Percentiles rank a stretch among this genome's conserved stretches.
Evolutionary conservation across 2,329 filamentous ascomycete genomes (phyloP).

Genomic region (Penicillium sp.): DNA sequence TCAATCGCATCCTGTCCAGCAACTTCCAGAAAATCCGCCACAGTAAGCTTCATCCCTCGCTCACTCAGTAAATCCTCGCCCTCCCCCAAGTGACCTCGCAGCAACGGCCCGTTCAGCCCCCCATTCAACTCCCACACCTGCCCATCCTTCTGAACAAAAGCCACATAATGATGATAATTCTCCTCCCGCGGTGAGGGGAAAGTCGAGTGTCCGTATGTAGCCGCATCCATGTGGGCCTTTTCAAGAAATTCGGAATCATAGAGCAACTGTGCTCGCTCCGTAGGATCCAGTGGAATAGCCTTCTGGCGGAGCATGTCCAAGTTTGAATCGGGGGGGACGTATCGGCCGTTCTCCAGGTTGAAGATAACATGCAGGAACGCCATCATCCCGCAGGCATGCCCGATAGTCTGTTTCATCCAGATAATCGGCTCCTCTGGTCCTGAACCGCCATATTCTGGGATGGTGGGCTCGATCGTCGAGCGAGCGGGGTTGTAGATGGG

Average conservation of each 20-base stretch:
- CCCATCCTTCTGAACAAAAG: constrained; percentile 20
- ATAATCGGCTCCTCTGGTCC: constrained; percentile 55
- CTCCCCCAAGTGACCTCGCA: constrained; percentile 41
- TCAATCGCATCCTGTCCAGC: constrained; percentile 16
- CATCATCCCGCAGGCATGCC: constrained; percentile 61
- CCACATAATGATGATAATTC: constrained; percentile 25
- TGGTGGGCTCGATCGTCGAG: constrained; percentile 43
- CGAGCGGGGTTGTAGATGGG: constrained; percentile 46
- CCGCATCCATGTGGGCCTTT: constrained; percentile 28
- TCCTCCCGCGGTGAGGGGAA: constrained; percentile 21
- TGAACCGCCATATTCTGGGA: constrained; percentile 47
- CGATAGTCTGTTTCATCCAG: constrained; percentile 62
- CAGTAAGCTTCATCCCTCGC: constrained; percentile 19
- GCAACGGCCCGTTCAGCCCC: constrained; percentile 21
- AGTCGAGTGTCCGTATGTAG: constrained; percentile 15
- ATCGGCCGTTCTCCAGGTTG: constrained; percentile 50
- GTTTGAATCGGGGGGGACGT: constrained; percentile 46
- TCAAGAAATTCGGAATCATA: constrained; percentile 43
- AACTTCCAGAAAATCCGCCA: constrained; percentile 17
- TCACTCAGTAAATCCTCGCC: constrained; percentile 22
- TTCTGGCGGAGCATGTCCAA: constrained; percentile 49
- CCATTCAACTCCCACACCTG: constrained; percentile 28
- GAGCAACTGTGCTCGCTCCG: constrained; percentile 53
- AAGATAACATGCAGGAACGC: constrained; percentile 56
- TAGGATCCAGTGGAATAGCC: constrained; percentile 47